phyloP scores from a whole-genome alignment of 495 filamentous ascomycete genomes.

The Geopyxis carbonaria region DNA sequence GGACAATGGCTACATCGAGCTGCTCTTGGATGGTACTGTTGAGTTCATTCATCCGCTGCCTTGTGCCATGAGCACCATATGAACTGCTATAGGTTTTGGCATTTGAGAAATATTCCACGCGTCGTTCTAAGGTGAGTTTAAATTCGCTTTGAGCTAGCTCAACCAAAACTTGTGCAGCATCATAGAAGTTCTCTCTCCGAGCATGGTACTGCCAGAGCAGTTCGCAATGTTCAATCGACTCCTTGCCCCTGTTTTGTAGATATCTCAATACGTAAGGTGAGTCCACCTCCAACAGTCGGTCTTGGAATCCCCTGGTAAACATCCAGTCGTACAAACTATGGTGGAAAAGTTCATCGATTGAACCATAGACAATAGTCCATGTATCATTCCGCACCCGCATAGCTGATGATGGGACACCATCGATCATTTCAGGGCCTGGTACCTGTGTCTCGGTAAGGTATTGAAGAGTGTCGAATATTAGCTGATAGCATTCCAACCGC shows the following conservation, averaged over 20 bases:
- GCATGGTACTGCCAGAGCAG: conserved; percentile 85
- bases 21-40: conserved; percentile 68
- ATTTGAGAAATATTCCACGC: conserved; percentile 75
- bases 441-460: conserved; percentile 53
- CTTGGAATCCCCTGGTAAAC: conserved; percentile 57
- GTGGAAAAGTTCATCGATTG: conserved; percentile 80
- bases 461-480: conserved; percentile 60
- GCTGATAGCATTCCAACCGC: conserved; percentile 62
- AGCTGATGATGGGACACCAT: conserved; percentile 57
- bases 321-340: conserved; percentile 97
- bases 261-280: conserved; percentile 78
- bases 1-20: conserved; percentile 84
- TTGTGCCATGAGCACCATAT: conserved; percentile 18
- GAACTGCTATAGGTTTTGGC: conserved; percentile 40
- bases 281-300: conserved; percentile 65
- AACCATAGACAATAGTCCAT: conserved; percentile 68
- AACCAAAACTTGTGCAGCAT: conserved; percentile 72
- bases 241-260: conserved; percentile 50
- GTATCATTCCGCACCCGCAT: conserved; percentile 71
- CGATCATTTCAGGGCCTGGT: conserved; percentile 48
- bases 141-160: conserved; percentile 70
- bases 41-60: conserved; percentile 32
- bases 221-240: conserved; percentile 59
- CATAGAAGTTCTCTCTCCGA: conserved; percentile 57
- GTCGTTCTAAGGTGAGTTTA: conserved; percentile 49